phyloP scores from a whole-genome alignment of 1,284 basidiomycete genomes.

The Leccinum pachyderme region DNA sequence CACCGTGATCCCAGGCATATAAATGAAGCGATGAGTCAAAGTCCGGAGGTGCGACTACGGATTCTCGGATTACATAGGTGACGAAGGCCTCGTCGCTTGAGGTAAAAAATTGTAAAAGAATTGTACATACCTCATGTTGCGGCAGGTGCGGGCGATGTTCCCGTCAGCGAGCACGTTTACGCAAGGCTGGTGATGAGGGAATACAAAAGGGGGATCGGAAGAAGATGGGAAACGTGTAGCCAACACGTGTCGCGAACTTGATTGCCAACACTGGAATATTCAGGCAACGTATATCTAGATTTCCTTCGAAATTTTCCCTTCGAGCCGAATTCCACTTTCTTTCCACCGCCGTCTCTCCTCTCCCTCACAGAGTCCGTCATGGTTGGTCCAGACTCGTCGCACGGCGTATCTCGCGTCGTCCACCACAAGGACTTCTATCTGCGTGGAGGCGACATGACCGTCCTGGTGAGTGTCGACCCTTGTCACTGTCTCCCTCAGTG shows the following conservation, averaged over 20 bases:
- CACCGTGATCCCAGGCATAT: constrained; percentile 21
- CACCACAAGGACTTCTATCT: constrained; percentile 50
- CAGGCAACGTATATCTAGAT: constrained; percentile 35
- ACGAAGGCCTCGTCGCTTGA: constrained; percentile 13
- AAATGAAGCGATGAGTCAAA: not conserved
- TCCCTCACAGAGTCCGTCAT: constrained; percentile 26
- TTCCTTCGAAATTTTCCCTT: constrained; percentile 35
- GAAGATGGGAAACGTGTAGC: constrained; percentile 30
- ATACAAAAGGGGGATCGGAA: constrained; percentile 23
- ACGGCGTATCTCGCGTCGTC: constrained; percentile 28
- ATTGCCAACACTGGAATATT: constrained; percentile 30
- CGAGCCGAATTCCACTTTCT: constrained; percentile 29
- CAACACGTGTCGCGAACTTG: constrained; percentile 39
- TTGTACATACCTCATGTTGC: not conserved
- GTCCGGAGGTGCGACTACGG: not conserved
- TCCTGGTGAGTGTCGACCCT: constrained; percentile 43
- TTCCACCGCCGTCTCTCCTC: constrained; percentile 24
- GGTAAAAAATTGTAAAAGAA: not conserved
- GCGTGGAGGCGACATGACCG: constrained; percentile 51
- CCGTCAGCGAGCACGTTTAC: constrained; percentile 22
- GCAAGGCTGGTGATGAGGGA: constrained; percentile 19
- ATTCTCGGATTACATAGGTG: not conserved
- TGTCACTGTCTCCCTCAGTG: constrained; percentile 3
- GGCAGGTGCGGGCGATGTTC: constrained; percentile 4
- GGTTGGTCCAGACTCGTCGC: constrained; percentile 22